phyloP scores from a whole-genome alignment of 2,329 filamentous ascomycete genomes.

The Aspergillus cejpii region DNA sequence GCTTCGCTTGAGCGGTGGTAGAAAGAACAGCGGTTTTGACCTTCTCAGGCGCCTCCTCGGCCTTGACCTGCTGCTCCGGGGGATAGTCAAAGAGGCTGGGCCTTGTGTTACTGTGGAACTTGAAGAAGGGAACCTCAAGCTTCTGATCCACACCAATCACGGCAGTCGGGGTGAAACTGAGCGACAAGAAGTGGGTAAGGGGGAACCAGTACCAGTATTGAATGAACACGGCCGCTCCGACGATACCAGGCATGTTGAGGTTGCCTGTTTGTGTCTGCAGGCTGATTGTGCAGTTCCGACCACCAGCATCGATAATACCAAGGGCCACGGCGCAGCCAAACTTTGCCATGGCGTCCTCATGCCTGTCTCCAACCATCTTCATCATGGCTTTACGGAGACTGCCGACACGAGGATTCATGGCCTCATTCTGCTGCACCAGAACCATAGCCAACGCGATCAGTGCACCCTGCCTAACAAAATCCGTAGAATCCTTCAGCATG shows the following conservation, averaged over 20 bases:
- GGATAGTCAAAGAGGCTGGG: conserved; percentile 97
- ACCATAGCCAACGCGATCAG: conserved; percentile 95
- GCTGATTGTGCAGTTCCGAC: conserved; percentile 96
- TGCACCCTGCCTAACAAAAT: conserved; percentile 95
- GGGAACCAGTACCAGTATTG: conserved; percentile 99
- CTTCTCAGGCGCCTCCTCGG: conserved; percentile 85
- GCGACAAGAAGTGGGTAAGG: conserved; percentile 90
- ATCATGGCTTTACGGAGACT: conserved; percentile 86
- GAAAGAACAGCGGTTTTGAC: conserved; percentile 94
- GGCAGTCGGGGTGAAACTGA: conserved; percentile 93
- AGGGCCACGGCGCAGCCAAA: conserved; percentile 91
- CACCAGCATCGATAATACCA: conserved; percentile 95
- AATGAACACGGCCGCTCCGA: conserved; percentile 95
- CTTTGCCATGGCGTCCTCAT: conserved; percentile 99
- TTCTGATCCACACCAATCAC: conserved; percentile 93
- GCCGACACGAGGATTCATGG: conserved; percentile 94
- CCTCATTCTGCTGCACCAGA: conserved; percentile 97
- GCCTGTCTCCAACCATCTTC: conserved; percentile 88
- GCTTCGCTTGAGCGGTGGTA: conserved; percentile 93
- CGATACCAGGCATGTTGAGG: conserved; percentile 96
- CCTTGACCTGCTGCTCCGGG: conserved; percentile 90
- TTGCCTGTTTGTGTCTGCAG: conserved; percentile 97
- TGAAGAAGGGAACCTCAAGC: conserved; percentile 86
- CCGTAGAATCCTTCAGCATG: conserved; percentile 98
- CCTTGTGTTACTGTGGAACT: conserved; percentile 89